Evolutionary conservation across 768 basidiomycete genomes (phyloP), one percentile per base, ranked within the genome.

Genomic region (Roridomyces roridus): DNA sequence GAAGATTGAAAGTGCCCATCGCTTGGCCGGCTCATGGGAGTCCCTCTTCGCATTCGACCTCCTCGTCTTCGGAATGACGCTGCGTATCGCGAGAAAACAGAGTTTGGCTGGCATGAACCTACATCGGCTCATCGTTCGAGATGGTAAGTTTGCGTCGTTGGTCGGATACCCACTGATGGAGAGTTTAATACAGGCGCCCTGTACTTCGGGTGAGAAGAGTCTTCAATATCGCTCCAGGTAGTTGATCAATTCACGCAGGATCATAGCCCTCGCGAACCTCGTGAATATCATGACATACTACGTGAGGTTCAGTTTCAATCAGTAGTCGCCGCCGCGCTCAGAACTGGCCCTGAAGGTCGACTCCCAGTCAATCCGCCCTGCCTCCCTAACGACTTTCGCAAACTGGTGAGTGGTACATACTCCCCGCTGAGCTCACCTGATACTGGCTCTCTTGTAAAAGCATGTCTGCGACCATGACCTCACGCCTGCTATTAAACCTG

Each of bases 21-120:
- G n/a, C n/a, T n/a, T 61, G 12, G 55, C 60, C 0, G 55, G 56
- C 5, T 50, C 60, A 2, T 61, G 60, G 60, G 50, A 47, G 29
- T 40, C 60, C 1, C 20, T 61, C 12, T 57, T 57, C 46, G 21
- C 24, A 6, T 61, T 56, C n/a, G 60, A 61, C 20, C 6, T 48
- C 24, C 12, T 60, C 3, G 52, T 61, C 17, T 40, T 44, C 12
- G 15, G n/a, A n/a, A n/a, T 37, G 0, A 44, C 54, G 12, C 34
- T 60, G 20, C 54, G 9, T 39, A 47, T 15, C 57, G 28, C 9
- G 52, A 17, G 21, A 47, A 34, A n/a, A 23, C 14, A 11, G 31
- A 46, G 18, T 43, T 40, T 6, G 14, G 44, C 26, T 11, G 26
- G 5, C 31, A 50, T 10, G n/a, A 12, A 12, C 40, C 55, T 14